phyloP scores from a whole-genome alignment of 192 early-diverging fungal genomes.

The Powellomyces hirtus region DNA sequence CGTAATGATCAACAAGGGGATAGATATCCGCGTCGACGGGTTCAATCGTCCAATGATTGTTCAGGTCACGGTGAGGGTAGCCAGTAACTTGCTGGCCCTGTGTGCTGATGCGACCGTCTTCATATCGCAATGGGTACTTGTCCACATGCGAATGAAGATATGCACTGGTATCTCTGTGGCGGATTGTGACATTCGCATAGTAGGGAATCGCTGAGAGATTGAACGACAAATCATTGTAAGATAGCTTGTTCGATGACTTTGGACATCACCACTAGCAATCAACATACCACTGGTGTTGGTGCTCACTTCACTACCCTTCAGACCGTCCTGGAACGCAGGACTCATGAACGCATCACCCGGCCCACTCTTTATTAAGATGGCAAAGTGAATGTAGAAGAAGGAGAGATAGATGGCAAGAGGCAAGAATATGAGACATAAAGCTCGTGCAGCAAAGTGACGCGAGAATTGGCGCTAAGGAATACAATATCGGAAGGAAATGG shows the following conservation, averaged over 20 bases:
- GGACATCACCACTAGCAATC: too few relatives aligned
- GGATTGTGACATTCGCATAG: conserved; percentile 73
- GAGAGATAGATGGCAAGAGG: conserved; percentile 76
- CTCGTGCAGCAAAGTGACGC: conserved; percentile 83
- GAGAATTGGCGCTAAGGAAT: conserved; percentile 57
- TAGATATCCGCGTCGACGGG: conserved; percentile 40
- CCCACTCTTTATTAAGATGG: conserved; percentile 72
- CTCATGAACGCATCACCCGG: conserved; percentile 94
- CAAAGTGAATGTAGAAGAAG: conserved; percentile 94
- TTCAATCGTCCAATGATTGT: conserved; percentile 79
- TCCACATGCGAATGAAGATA: conserved; percentile 78
- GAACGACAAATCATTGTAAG: not conserved
- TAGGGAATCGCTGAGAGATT: conserved; percentile 65
- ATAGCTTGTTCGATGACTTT: too few relatives aligned
- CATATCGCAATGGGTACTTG: conserved; percentile 85
- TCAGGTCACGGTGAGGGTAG: conserved; percentile 77
- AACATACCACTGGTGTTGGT: conserved; percentile 46
- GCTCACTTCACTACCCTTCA: conserved; percentile 73
- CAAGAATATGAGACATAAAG: conserved; percentile 76
- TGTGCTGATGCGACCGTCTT: conserved; percentile 85
- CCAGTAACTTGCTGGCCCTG: conserved; percentile 83
- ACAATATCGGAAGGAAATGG: not conserved
- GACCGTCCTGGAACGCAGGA: conserved; percentile 79
- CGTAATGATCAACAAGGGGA: conserved; percentile 11
- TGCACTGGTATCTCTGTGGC: conserved; percentile 70